phyloP scores from a whole-genome alignment of 257 asterid species.

The Solanum sitiens region DNA sequence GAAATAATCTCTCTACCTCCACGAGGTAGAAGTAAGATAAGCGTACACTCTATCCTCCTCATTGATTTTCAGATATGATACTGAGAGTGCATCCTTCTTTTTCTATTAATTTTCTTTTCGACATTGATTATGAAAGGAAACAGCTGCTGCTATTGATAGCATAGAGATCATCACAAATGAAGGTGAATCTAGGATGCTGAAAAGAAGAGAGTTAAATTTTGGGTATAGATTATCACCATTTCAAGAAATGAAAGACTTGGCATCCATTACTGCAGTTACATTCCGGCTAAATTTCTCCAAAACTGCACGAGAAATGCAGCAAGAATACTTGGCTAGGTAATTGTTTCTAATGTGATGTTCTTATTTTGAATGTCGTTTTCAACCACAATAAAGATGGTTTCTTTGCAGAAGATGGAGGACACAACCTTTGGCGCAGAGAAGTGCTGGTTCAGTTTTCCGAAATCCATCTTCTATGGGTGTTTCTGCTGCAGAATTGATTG shows the following conservation, averaged over 20 bases:
- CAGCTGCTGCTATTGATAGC: constrained; percentile 17
- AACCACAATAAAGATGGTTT: not conserved
- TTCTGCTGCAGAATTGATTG: constrained; percentile 32
- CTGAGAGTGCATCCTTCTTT: not conserved
- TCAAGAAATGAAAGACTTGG: constrained; percentile 30
- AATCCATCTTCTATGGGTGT: constrained; percentile 15
- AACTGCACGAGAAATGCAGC: constrained; percentile 17
- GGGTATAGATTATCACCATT: constrained; percentile 27
- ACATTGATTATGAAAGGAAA: constrained; percentile 17
- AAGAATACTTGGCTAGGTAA: constrained; percentile 31
- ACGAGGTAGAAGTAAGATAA: not conserved
- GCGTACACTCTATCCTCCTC: too few species aligned
- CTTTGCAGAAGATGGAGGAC: constrained; percentile 27
- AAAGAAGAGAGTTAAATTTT: constrained; percentile 11
- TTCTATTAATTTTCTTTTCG: not conserved
- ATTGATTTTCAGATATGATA: not conserved
- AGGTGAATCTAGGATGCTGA: constrained; percentile 11
- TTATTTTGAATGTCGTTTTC: not conserved
- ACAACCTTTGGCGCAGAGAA: constrained; percentile 29
- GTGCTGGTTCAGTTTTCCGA: constrained; percentile 35
- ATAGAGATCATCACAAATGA: constrained; percentile 26
- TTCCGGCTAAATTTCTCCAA: constrained; percentile 16
- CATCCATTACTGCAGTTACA: constrained; percentile 32
- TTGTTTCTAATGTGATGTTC: not conserved
- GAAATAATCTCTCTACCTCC: not conserved